Conservation (phyloP, 2,329 filamentous ascomycete genomes). For the Monilinia polystroma region DNA sequence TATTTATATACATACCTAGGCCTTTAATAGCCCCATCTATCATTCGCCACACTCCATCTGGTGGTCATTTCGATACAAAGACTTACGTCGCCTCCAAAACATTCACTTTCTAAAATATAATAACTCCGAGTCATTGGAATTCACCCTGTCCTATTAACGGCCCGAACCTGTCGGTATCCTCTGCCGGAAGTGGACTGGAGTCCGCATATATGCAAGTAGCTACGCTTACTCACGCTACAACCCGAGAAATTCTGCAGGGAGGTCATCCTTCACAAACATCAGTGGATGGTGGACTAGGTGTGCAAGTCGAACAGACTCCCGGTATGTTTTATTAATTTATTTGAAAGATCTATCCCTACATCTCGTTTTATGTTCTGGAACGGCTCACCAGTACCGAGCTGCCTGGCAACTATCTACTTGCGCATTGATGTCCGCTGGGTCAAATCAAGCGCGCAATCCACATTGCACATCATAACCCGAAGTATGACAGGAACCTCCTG, state of each 20-base stretch:
- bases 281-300: constrained; percentile 20
- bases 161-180: constrained; percentile 36
- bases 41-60: not conserved
- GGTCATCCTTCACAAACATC: constrained; percentile 23
- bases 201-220: constrained; percentile 37
- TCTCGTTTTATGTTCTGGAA: constrained; percentile 23
- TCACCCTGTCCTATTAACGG: constrained; percentile 34
- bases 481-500: constrained; percentile 19
- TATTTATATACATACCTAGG: not conserved
- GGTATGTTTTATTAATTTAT: constrained; percentile 39
- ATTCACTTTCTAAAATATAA: constrained; percentile 10
- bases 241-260: constrained; percentile 30
- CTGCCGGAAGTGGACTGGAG: constrained; percentile 26
- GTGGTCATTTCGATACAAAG: constrained; percentile 8
- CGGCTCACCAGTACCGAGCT: constrained; percentile 37
- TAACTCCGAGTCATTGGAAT: constrained; percentile 27
- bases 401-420: constrained; percentile 16
- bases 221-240: constrained; percentile 34
- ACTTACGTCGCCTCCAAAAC: constrained; percentile 14
- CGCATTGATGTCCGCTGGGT: not conserved
- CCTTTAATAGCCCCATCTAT: not conserved
- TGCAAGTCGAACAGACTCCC: constrained; percentile 29
- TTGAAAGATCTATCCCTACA: constrained; percentile 29
- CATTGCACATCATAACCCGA: constrained; percentile 37
- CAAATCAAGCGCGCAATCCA: constrained; percentile 26